Conservation (phyloP, 2,329 filamentous ascomycete species). For the Epichloe festucae region DNA sequence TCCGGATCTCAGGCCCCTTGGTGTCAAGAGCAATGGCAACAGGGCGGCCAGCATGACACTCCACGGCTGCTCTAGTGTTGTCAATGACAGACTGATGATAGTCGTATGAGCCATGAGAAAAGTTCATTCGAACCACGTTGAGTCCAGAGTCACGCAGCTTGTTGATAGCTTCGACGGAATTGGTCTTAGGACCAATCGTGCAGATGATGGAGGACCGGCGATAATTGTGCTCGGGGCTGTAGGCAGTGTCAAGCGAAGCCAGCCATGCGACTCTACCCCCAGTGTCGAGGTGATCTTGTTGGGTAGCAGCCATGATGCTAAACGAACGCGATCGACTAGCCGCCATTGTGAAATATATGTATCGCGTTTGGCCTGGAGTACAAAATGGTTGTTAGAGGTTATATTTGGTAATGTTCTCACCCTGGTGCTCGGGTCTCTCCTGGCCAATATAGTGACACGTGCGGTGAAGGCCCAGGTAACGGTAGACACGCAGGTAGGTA, state of each 20-base stretch:
- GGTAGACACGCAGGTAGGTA: background rate
- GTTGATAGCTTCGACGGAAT: constrained; percentile 95
- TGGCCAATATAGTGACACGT: background rate
- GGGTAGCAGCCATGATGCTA: constrained; percentile 45
- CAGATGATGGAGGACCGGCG: constrained; percentile 97
- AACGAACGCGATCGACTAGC: constrained; percentile 20
- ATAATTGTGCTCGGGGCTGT: constrained; percentile 76
- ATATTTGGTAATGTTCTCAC: background rate
- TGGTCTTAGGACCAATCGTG: constrained; percentile 98
- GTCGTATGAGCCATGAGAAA: constrained; percentile 69
- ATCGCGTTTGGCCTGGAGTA: constrained; percentile 2
- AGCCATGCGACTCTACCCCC: constrained; percentile 58
- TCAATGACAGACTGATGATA: constrained; percentile 99
- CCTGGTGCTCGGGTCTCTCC: background rate
- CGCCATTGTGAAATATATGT: constrained; percentile 18
- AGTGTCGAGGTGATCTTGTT: constrained; percentile 75
- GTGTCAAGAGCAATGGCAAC: constrained; percentile 86
- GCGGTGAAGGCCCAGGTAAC: background rate
- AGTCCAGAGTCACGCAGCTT: constrained; percentile 79
- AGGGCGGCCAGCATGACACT: constrained; percentile 63
- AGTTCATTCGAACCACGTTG: constrained; percentile 99
- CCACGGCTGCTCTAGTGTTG: constrained; percentile 80
- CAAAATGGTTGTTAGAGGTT: background rate
- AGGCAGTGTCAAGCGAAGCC: constrained; percentile 72
- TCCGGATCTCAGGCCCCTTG: constrained; percentile 50